Base-by-base conservation (phyloP, 2,329 filamentous ascomycete species). In the Incumbomyces delicatus region DNA sequence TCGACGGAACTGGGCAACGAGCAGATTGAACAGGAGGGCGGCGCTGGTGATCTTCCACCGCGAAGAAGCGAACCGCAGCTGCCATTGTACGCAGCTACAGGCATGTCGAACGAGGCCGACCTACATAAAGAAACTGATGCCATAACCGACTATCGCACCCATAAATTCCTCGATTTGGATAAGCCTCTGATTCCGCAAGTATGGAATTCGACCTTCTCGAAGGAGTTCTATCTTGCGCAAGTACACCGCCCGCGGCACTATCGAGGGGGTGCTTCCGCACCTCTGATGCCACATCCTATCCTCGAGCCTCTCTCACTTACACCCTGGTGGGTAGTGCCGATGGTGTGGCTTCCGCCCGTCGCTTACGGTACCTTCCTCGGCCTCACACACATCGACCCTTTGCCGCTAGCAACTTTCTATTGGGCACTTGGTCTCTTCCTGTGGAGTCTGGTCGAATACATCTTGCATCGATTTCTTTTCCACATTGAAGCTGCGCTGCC, bases 221-320 rank as follows among this genome's bases (percentile, higher is more conserved):
- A 95, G 65, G 80, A 87, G n/a, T 98, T 98, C 63, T 98, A 98
- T 62, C 76, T 98, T 18, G 83, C 95, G 57, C 92, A 98, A 65
- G 86, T 98, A 44, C 92, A 98, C 64, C 83, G 92, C 37, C 92
- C 92, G 14, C 81, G 92, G 49, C 90, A 98, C 66, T 98, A 96
- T 75, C 94, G 82, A 63, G 90, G 90, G 54, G 92, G 92, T 49
- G 80, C 81, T 52, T 95, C 88, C 6, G 92, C 92, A 32, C 92
- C 92, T 16, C 69, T 98, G 18, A 98, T 98, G 66, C 44, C 44
- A 11, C 92, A 92, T 50, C 96, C 98, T 69, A 94, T 98, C 64
- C 73, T 98, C n/a, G 92, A 98, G 69, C 92, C 92, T n/a, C 70
- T 98, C 49, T 89, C 83, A 65, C 85, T 89, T 74, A 98, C 92